Evolutionary conservation across 2,329 filamentous ascomycete genomes (phyloP), one percentile per base, ranked within the genome.

Genomic region (Aspergillus tamarii): DNA sequence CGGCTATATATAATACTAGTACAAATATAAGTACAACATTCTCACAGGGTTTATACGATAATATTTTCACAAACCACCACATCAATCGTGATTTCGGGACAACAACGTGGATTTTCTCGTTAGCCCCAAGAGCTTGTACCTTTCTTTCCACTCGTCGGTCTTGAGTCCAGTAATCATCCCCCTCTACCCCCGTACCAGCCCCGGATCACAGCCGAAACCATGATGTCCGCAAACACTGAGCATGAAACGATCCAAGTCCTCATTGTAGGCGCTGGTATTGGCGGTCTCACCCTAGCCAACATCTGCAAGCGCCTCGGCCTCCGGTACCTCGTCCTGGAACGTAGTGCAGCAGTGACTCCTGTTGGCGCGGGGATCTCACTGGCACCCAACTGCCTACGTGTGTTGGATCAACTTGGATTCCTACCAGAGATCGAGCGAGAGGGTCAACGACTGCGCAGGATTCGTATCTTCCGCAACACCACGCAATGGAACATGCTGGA

Each of bases 211-310:
- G 30, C 30, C 6, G 9, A 32, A 32, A 32, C 30, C 30, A 32
- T 32, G 30, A 32, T 10, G 30, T 32, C 30, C 30, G 30, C 30
- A 32, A 2, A 32, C 30, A 32, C 30, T 9, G 30, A 32, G 8
- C 30, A 32, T 32, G 30, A 32, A 32, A 9, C 30, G 39, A 41
- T 8, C 5, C 39, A 41, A 19, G 58, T 60, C 6, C 30, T 60
- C 32, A 60, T 60, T 28, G 39, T 54, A 26, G 58, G 58, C 5
- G 58, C 32, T 16, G 58, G 58, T 14, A 60, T 60, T 45, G 58
- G 48, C 7, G 58, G 58, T 9, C 30, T 60, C 23, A 60, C 58
- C 2, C 58, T 60, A 16, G 58, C 45, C 14, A 41, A 36, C 21
- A n/a, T 60, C 19, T 52, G 48, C 12, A 34, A 41, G 8, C n/a